phyloP scores from a whole-genome alignment of 768 basidiomycete species.

The Panaeolus papilionaceus region DNA sequence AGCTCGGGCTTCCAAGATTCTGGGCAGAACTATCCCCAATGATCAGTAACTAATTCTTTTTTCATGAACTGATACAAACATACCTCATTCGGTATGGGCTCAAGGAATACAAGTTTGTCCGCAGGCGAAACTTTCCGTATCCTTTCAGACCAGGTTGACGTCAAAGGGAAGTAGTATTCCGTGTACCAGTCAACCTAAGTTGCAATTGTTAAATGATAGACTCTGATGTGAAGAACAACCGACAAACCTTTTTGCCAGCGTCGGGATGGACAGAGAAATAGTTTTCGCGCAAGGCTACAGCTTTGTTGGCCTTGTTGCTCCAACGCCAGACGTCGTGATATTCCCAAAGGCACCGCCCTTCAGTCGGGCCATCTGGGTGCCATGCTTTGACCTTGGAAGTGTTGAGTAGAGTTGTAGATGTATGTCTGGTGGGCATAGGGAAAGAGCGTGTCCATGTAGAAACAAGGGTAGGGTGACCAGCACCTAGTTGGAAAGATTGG shows the following conservation, averaged over 20 bases:
- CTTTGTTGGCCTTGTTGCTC: constrained; percentile 67
- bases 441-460: constrained; percentile 85
- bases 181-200: constrained; percentile 85
- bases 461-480: constrained; percentile 84
- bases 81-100: constrained; percentile 95
- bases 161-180: constrained; percentile 84
- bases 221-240: not conserved
- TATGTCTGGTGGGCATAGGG: constrained; percentile 82
- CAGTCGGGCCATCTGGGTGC: constrained; percentile 75
- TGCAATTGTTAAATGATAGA: not conserved
- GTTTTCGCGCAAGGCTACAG: constrained; percentile 80
- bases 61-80: constrained; percentile 14
- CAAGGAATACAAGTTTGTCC: constrained; percentile 75
- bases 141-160: constrained; percentile 68
- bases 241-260: constrained; percentile 62
- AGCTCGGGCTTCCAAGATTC: constrained; percentile 73
- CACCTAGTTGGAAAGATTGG: constrained; percentile 91
- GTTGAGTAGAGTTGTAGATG: constrained; percentile 66
- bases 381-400: constrained; percentile 65
- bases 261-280: constrained; percentile 81
- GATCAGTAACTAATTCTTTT: constrained; percentile 13
- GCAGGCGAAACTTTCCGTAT: constrained; percentile 54
- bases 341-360: constrained; percentile 83
- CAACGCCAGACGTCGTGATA: constrained; percentile 95
- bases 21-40: constrained; percentile 70